A percentile compares a stretch with the other conserved stretches of the same genome.
Conservation (phyloP, 441 rosid species). For the Adansonia gregorii region DNA sequence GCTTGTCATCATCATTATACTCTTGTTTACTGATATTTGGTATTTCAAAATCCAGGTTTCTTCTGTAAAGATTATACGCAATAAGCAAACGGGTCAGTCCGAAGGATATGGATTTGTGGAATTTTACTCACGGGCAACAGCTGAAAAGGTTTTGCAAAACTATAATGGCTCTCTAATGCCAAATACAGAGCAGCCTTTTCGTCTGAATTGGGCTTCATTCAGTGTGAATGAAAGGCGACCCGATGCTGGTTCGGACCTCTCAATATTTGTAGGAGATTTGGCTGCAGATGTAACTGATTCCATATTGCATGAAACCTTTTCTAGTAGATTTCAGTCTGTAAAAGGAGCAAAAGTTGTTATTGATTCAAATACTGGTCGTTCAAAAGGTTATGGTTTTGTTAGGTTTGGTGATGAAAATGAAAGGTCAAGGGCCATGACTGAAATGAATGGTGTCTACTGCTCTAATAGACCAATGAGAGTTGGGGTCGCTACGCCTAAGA, state of each 20-base stretch:
- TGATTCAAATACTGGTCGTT: constrained; percentile 70
- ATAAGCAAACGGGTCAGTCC: constrained; percentile 67
- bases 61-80: constrained; percentile 69
- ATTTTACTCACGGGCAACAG: constrained; percentile 59
- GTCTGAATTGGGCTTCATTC: constrained; percentile 78
- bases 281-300: constrained; percentile 71
- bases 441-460: constrained; percentile 71
- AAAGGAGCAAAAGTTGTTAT: constrained; percentile 74
- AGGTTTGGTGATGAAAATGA: constrained; percentile 75
- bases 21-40: constrained; percentile 30
- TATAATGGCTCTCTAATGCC: constrained; percentile 68
- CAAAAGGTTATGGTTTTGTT: constrained; percentile 81
- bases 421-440: constrained; percentile 67
- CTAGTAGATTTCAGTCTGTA: constrained; percentile 60
- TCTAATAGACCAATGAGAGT: constrained; percentile 88
- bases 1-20: background rate
- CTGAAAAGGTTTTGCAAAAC: constrained; percentile 69
- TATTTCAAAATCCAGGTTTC: constrained; percentile 45
- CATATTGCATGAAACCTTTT: constrained; percentile 59
- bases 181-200: constrained; percentile 68
- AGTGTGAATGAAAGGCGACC: constrained; percentile 63
- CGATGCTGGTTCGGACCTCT: constrained; percentile 61
- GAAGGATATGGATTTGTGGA: constrained; percentile 80
- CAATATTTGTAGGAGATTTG: constrained; percentile 74
- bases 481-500: constrained; percentile 93